A percentile compares a stretch with the other conserved stretches of the same genome.
Evolutionary conservation across 2,329 filamentous ascomycete species (phyloP).

Genomic region (Pleurostoma richardsiae): DNA sequence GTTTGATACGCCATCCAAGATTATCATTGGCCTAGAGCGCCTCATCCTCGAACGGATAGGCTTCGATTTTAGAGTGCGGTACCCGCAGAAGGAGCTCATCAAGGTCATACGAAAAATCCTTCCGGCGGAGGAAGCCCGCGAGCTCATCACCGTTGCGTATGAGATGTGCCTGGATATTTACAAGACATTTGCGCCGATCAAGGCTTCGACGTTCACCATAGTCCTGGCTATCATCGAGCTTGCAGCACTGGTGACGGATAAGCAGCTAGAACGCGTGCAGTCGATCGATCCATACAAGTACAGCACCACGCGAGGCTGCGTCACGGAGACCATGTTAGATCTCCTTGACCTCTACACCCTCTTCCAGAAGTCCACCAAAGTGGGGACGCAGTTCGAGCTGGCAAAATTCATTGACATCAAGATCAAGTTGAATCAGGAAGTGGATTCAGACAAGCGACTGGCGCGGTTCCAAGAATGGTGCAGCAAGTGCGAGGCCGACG

Average conservation of each 20-base stretch:
- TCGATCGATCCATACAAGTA: constrained; percentile 43
- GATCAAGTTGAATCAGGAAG: constrained; percentile 79
- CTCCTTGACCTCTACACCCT: constrained; percentile 90
- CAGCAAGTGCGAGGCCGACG: constrained; percentile 40
- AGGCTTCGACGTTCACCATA: constrained; percentile 82
- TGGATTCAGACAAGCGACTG: constrained; percentile 54
- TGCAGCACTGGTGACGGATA: constrained; percentile 61
- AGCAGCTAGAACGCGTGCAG: constrained; percentile 44
- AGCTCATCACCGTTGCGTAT: constrained; percentile 66
- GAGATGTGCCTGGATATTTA: constrained; percentile 85
- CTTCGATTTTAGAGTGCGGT: constrained; percentile 88
- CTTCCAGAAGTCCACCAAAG: constrained; percentile 66
- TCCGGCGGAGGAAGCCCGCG: constrained; percentile 39
- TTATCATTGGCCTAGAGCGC: constrained; percentile 84
- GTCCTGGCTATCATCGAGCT: constrained; percentile 79
- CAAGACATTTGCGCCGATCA: constrained; percentile 87
- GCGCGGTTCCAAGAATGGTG: constrained; percentile 62
- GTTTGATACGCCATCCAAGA: constrained; percentile 74
- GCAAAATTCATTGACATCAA: constrained; percentile 81
- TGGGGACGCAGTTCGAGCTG: constrained; percentile 68
- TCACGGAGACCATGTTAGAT: constrained; percentile 80
- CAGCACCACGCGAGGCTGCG: constrained; percentile 39
- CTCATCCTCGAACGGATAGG: constrained; percentile 88
- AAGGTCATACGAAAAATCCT: constrained; percentile 67
- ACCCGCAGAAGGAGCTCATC: constrained; percentile 78